These are phyloP conservation scores for Lentinula edodes DNA, from an alignment of 768 basidiomycete species.

Conservation along the genomic window DNA sequence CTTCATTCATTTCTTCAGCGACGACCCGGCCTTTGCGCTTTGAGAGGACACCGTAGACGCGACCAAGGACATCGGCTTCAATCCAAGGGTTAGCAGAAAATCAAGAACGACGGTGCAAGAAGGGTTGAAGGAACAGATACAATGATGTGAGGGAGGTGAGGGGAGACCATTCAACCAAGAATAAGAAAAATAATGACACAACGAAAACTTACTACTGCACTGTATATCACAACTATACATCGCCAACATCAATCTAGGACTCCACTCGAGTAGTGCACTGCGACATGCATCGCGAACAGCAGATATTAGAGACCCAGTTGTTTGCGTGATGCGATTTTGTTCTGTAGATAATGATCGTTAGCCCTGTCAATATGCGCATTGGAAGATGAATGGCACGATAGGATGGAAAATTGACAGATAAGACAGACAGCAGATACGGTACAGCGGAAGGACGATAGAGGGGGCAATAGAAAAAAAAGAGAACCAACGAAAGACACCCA, in stretches of 20 bases:
- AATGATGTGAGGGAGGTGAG: too few species aligned
- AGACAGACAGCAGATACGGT: too few species aligned
- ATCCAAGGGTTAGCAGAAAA: too few species aligned
- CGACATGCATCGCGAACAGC: slow-evolving; percentile 86
- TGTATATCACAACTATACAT: slow-evolving; percentile 99
- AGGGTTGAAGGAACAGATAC: too few species aligned
- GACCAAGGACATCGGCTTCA: slow-evolving; percentile 91
- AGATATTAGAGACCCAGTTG: slow-evolving; percentile 88
- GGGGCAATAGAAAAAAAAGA: not conserved
- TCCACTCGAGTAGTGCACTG: slow-evolving; percentile 92
- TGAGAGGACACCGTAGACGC: slow-evolving; percentile 94
- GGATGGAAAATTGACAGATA: too few species aligned
- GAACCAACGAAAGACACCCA: slow-evolving; percentile 23
- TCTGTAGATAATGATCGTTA: slow-evolving; percentile 32
- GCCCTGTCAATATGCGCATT: too few species aligned
- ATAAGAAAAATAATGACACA: slow-evolving; percentile 1
- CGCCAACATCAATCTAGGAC: slow-evolving; percentile 91
- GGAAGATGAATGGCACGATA: too few species aligned
- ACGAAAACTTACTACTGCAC: slow-evolving; percentile 72
- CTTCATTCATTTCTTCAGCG: slow-evolving; percentile 98
- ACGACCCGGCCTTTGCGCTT: slow-evolving; percentile 88
- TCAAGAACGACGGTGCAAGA: too few species aligned
- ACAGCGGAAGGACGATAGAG: too few species aligned
- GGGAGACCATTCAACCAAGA: too few species aligned
- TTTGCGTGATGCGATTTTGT: slow-evolving; percentile 75